Evolutionary conservation across 1,139 yeast species (phyloP).

Genomic region (Yamadazyma diospyri): DNA sequence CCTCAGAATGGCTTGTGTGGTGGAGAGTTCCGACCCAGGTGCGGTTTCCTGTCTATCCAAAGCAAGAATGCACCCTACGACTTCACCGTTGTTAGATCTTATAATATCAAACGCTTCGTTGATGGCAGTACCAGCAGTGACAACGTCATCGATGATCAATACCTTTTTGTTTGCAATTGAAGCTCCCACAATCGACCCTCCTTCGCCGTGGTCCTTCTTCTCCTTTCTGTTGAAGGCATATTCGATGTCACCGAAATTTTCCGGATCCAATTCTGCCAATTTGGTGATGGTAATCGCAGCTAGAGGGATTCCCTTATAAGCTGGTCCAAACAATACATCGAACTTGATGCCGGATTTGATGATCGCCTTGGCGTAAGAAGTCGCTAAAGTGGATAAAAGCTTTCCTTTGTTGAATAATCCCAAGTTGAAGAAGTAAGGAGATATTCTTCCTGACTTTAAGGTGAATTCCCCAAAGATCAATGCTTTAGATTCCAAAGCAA

Average conservation of each 20-base stretch:
- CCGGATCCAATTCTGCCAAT: conserved; percentile 85
- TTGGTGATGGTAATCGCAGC: conserved; percentile 92
- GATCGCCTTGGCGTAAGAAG: conserved; percentile 86
- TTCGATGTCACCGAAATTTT: conserved; percentile 59
- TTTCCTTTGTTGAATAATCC: conserved; percentile 85
- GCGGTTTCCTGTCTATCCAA: conserved; percentile 93
- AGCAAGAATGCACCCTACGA: conserved; percentile 85
- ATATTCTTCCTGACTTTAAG: conserved; percentile 83
- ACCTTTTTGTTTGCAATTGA: conserved; percentile 66
- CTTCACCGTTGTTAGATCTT: conserved; percentile 61
- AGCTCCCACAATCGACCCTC: conserved; percentile 91
- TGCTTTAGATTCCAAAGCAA: conserved; percentile 78
- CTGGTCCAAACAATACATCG: conserved; percentile 94
- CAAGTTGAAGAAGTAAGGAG: conserved; percentile 96
- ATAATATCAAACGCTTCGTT: conserved; percentile 89
- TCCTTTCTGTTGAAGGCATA: conserved; percentile 86
- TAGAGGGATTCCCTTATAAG: conserved; percentile 94
- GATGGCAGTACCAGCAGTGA: conserved; percentile 98
- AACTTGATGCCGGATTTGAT: conserved; percentile 77
- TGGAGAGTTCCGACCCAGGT: conserved; percentile 61
- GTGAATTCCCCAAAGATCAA: conserved; percentile 85
- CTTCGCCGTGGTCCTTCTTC: conserved; percentile 98
- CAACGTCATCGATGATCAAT: conserved; percentile 90
- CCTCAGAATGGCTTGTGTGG: conserved; percentile 75
- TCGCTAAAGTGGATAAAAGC: conserved; percentile 72